Base-by-base conservation (phyloP, 1,284 basidiomycete species). In the Microbotryum saponariae region DNA sequence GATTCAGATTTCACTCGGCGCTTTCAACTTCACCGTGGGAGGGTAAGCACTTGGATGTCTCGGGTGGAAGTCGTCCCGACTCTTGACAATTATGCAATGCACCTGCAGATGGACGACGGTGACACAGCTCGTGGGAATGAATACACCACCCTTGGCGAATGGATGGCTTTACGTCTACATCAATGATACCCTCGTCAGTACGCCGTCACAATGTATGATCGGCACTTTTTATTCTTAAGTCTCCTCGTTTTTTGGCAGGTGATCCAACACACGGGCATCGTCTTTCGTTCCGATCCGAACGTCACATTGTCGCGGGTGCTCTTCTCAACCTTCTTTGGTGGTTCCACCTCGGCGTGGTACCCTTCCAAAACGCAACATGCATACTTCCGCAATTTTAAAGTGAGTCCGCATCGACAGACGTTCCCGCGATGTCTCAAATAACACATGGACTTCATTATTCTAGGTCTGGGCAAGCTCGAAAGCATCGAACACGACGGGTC, bases 311-410 rank as follows among this genome's bases (percentile, higher is more conserved):
- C 52, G 7, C 64, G 51, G 27, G 55, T 67, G 4, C 29, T 64
- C 21, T 67, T 67, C 59, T 59, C 56, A n/a, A 67, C 60, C 16
- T 67, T 67, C 33, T 67, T 62, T 18, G 66, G 66, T 9, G 66
- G 66, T 0, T 42, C 37, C 37, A 42, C 37, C 16, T 42, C 37
- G 37, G 37, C 37, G 18, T 42, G 37, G 37, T 42, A 42, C 37
- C 37, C 37, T 16, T 6, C 21, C n/a, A 31, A 18, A n/a, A 25
- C 10, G 25, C 25, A 53, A n/a, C 33, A 14, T 6, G 6, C 47
- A 0, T 61, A 54, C 16, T 65, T 59, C 20, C 51, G 63, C 2
- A 45, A 53, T 21, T 61, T 65, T 45, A 44, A 59, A 42, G 63
- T 59, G 20, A 14, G 60, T 25, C 3, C 20, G 4, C 31, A 20